Evolutionary conservation across 345 rosid genomes (phyloP), one percentile per base, ranked within the genome.

Genomic region (Sisymbrium irio): DNA sequence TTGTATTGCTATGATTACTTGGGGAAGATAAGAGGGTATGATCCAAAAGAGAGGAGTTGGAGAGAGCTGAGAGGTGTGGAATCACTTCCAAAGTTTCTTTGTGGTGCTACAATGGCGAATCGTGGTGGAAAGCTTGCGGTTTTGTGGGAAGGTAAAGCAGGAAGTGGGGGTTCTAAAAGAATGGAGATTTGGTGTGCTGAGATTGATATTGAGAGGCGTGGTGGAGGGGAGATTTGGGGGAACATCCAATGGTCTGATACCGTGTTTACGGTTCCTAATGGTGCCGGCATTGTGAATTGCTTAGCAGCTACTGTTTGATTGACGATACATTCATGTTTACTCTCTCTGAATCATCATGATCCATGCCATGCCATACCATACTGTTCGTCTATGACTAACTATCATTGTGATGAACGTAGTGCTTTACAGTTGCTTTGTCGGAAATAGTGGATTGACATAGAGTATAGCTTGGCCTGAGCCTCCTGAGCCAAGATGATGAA

Each of bases 21-120:
- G 83, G 98, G 98, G 66, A 93, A 88, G 60, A 91, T 93, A 44
- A 82, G 90, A 76, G 98, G 98, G 13, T 91, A 84, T 49, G 92
- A 85, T 76, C 75, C 77, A 19, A 80, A 64, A 37, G 74, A 27
- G 20, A 83, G 83, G 62, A 42, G 20, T 41, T 93, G 97, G 98
- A 88, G 73, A 84, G 90, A 82, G 74, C 40, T 89, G 57, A 84
- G 69, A 69, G 92, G 92, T 7, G 78, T 87, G 35, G 92, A 80
- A 15, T 81, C 82, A 10, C 77, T 93, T 74, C 97, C 97, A 0
- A 85, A 56, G 83, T 91, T 89, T 72, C 80, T 93, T 40, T 76
- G 80, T 14, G 80, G 80, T 4, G 98, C 97, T 0, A 91, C 97
- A 0, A 87, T 93, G 98, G 88, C 87, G 7, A 83, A 89, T 83